Evolutionary conservation across 768 basidiomycete species (phyloP), one percentile per base, ranked within the genome.

Genomic region (Pleurotus sapidus): DNA sequence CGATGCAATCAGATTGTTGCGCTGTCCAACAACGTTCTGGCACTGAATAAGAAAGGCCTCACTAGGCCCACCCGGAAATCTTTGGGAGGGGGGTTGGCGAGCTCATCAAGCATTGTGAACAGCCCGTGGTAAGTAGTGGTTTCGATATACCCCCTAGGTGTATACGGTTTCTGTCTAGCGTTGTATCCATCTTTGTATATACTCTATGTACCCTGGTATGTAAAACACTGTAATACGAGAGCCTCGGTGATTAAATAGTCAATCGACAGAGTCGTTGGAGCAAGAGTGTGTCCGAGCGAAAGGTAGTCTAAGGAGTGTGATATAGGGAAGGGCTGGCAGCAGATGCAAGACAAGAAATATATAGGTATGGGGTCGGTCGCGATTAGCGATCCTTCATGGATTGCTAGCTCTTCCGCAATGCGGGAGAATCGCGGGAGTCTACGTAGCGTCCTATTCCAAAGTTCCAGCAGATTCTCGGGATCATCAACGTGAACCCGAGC

Each of bases 21-120:
- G 5, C 74, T 98, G 60, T 86, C 92, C 69, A 93, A 98, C 72
- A 89, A 99, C 65, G 95, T 99, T 30, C 76, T 98, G 57, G 88
- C 91, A 59, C 81, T 96, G 60, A 94, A 96, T 77, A 98, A 97
- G 91, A 93, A 90, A 76, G 86, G 86, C 59, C 77, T 99, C 59
- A 87, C 84, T 74, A 87, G 83, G 71, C 94, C 93, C 1, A 91
- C 88, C 34, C 81, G 91, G 50, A 79, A 82, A 40, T 92, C 91
- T 3, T 80, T 91, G 42, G 81, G 74, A 0, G 64, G 58, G 48
- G 71, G 63, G 47, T 67, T 76, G 43, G 70, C 72, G 42, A 84
- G 83, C 63, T 75, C 73, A 58, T 90, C 89, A 7, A 72, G 72
- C 51, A 89, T 91, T 57, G 89, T 91, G 49, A 85, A 91, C 62